Base-by-base conservation (phyloP, 2,329 filamentous ascomycete species). In the Monosporascus sp. region DNA sequence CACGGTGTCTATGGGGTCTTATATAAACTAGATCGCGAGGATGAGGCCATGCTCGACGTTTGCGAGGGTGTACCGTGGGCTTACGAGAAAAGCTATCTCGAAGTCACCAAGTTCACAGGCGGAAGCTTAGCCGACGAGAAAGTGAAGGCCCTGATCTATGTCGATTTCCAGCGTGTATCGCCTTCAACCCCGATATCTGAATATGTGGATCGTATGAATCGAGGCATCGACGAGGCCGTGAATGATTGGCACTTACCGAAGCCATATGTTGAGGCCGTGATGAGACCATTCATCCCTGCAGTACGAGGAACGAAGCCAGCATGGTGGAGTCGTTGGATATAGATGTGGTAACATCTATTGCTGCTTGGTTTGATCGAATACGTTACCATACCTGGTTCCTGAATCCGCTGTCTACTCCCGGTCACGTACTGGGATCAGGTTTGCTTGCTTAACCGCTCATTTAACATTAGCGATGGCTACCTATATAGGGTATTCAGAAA, bases 201-300 rank as follows among this genome's bases (percentile, higher is more conserved):
- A 70, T 88, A 88, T 61, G 68, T 88, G 7, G 73, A 68, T 44
- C 68, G 84, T 27, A 86, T 89, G 81, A 85, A 87, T 64, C 68
- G 66, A 57, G 85, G 82, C 1, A 82, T 88, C 27, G 58, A 69
- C 34, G 84, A 89, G 69, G 84, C 81, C 25, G 55, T 80, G 17
- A 62, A 62, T 55, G 69, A 74, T 57, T 75, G 72, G 68, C 81
- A 80, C 0, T 65, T 88, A 62, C 80, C 83, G 34, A 55, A 66
- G 60, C 61, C 53, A 39, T 88, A 86, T 68, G 81, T 84, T 6
- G 65, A 78, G 2, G 56, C 63, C 31, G 75, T 82, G 6, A 71
- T 86, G 72, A 73, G 82, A 64, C 69, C 61, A 56, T 85, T 70
- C 27, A 64, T 69, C 5, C 54, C 58, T 3, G 53, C 31, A 15